Percentiles rank a stretch among this genome's conserved stretches.
These are phyloP conservation scores for Penicillium corylophilum DNA, from an alignment of 2,329 filamentous ascomycete species.

Conservation along the genomic window DNA sequence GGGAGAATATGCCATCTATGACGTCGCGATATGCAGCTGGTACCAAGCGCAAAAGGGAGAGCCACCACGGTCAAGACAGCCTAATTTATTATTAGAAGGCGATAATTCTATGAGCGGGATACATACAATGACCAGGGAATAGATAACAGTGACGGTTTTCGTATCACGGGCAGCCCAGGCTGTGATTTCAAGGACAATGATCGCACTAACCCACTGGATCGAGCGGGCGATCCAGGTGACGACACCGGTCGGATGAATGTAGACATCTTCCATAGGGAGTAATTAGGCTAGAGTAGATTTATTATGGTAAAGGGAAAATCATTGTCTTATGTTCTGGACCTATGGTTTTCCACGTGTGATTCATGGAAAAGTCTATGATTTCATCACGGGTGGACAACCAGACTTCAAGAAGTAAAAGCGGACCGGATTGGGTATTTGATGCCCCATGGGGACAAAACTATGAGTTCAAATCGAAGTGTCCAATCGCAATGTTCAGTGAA, in stretches of 20 bases:
- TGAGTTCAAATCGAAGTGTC: neutral
- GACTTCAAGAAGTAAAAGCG: neutral
- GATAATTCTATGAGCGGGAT: neutral
- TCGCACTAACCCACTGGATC: constrained; percentile 13
- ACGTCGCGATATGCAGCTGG: constrained; percentile 7
- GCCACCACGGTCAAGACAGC: constrained; percentile 9
- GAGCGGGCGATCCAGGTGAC: constrained; percentile 11
- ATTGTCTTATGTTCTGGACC: neutral
- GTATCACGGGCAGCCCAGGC: constrained; percentile 18
- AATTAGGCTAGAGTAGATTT: neutral
- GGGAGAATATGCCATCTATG: constrained; percentile 13
- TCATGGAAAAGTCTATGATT: neutral
- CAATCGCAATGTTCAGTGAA: neutral
- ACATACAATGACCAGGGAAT: constrained; percentile 16
- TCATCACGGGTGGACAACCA: neutral
- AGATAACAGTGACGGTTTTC: constrained; percentile 22
- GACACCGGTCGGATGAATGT: constrained; percentile 8
- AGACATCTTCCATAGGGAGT: constrained; percentile 6
- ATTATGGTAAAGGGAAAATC: too few species aligned
- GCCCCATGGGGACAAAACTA: neutral
- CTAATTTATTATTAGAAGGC: neutral
- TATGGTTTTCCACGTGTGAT: neutral
- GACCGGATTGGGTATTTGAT: neutral
- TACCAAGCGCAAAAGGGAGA: constrained; percentile 2
- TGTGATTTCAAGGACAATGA: constrained; percentile 21